A percentile compares a stretch with the other conserved stretches of the same genome.
These are phyloP conservation scores for Paralagenidium karlingii DNA, from an alignment of 352 stramenopile species.

Conservation along the genomic window DNA sequence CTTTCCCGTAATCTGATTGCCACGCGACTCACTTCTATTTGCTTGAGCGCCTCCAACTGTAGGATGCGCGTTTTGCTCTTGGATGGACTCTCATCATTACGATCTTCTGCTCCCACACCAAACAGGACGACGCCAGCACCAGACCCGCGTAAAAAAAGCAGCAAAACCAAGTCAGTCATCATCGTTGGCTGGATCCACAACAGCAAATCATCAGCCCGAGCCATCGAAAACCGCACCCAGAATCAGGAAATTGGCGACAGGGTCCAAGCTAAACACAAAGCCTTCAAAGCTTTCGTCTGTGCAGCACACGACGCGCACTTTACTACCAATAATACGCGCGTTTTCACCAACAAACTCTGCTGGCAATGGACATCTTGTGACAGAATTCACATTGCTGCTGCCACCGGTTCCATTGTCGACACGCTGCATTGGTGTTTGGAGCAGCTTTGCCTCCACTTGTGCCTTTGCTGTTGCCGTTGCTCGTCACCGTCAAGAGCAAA, in stretches of 20 bases:
- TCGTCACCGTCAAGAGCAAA: too few species aligned
- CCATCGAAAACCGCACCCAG: slow-evolving; percentile 30
- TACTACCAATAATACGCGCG: slow-evolving; percentile 40
- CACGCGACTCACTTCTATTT: slow-evolving; percentile 28
- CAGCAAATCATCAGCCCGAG: too few species aligned
- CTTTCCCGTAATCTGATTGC: background rate
- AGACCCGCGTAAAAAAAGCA: too few species aligned
- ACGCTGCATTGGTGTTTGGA: too few species aligned
- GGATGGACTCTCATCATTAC: slow-evolving; percentile 10
- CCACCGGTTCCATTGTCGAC: too few species aligned
- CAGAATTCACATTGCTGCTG: background rate
- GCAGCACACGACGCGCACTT: slow-evolving; percentile 42
- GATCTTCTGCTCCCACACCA: slow-evolving; percentile 26
- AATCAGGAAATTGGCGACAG: slow-evolving; percentile 66
- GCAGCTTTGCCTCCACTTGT: too few species aligned
- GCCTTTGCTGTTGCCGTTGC: too few species aligned
- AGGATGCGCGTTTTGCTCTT: slow-evolving; percentile 70
- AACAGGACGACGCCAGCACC: too few species aligned
- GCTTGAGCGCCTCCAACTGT: slow-evolving; percentile 53
- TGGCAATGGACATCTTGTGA: slow-evolving; percentile 10
- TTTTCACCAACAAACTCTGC: slow-evolving; percentile 41
- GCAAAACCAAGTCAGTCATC: too few species aligned
- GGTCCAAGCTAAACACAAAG: slow-evolving; percentile 66
- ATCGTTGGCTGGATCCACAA: too few species aligned
- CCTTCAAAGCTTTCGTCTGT: slow-evolving; percentile 44